Evolutionary conservation across 2,329 filamentous ascomycete species (phyloP), one percentile per base, ranked within the genome.

Genomic region (Helotiales sp.): DNA sequence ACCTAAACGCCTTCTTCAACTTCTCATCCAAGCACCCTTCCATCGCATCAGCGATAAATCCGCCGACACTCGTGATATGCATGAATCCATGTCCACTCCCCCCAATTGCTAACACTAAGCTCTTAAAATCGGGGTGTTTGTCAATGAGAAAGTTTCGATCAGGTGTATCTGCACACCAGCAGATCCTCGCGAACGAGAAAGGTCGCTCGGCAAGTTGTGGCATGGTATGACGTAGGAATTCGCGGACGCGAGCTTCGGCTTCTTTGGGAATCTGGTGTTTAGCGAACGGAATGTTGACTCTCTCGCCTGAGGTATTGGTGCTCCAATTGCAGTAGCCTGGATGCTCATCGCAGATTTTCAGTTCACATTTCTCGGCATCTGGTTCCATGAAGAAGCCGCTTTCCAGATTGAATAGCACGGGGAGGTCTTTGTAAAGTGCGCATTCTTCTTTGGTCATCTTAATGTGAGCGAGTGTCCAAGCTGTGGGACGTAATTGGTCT

Each of bases 101-200:
- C 6, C 85, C 85, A 3, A 83, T 80, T 3, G 82, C 85, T 17
- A 87, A 71, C 2, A 84, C 73, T 24, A 86, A 72, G 28, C 78
- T 80, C 40, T 74, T 68, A 60, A 80, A 76, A 11, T 79, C 75
- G 0, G 84, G 83, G 73, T 87, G 84, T 32, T 76, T 75, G 61
- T 82, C 81, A 63, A 87, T 85, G 20, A 87, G 73, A 64, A 86
- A 87, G 22, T 82, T 78, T 2, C 84, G 80, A 72, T 87, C 83
- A 0, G 82, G 80, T 0, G 85, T 87, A 70, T 87, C 85, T 0
- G 84, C 81, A 71, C 85, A 85, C 85, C 85, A 87, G 75, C 85
- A 87, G 34, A 87, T 82, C 17, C 84, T 78, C 7, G 83, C 83
- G 67, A 84, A 85, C 22, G 76, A 79, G 59, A 87, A 82, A 0